Conservation (phyloP, 2,329 filamentous ascomycete species). For the Fusarium sp. region DNA sequence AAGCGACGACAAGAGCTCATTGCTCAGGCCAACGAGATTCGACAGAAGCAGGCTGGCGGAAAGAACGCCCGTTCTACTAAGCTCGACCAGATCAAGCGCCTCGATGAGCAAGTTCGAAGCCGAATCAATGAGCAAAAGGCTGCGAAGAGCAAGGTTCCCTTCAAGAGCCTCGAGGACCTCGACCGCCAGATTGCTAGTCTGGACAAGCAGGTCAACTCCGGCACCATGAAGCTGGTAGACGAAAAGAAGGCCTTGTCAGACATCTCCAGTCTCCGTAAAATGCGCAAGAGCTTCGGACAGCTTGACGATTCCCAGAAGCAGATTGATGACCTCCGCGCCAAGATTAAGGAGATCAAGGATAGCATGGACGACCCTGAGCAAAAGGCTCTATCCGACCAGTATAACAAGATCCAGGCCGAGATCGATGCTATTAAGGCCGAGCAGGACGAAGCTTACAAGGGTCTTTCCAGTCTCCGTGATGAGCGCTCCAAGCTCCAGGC, state of each 20-base stretch:
- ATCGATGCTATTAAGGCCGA: conserved; percentile 90
- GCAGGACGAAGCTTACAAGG: conserved; percentile 91
- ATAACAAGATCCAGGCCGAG: conserved; percentile 86
- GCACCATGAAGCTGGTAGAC: conserved; percentile 94
- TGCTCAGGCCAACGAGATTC: conserved; percentile 83
- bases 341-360: conserved; percentile 91
- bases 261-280: conserved; percentile 84
- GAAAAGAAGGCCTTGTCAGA: conserved; percentile 94
- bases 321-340: conserved; percentile 86
- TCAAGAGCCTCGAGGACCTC: conserved; percentile 88
- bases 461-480: conserved; percentile 83
- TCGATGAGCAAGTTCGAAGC: conserved; percentile 88
- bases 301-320: conserved; percentile 88
- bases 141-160: conserved; percentile 81
- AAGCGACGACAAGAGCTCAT: conserved; percentile 90
- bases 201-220: conserved; percentile 86
- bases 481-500: conserved; percentile 85
- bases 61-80: conserved; percentile 83
- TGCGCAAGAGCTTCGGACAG: conserved; percentile 88
- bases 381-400: conserved; percentile 87
- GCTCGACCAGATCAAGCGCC: conserved; percentile 89
- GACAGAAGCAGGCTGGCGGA: conserved; percentile 85
- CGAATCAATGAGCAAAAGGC: conserved; percentile 88
- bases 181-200: conserved; percentile 83
- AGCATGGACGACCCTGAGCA: conserved; percentile 89